Conservation (phyloP, 306 rosid genomes). For the Cicer pinnatifidum region DNA sequence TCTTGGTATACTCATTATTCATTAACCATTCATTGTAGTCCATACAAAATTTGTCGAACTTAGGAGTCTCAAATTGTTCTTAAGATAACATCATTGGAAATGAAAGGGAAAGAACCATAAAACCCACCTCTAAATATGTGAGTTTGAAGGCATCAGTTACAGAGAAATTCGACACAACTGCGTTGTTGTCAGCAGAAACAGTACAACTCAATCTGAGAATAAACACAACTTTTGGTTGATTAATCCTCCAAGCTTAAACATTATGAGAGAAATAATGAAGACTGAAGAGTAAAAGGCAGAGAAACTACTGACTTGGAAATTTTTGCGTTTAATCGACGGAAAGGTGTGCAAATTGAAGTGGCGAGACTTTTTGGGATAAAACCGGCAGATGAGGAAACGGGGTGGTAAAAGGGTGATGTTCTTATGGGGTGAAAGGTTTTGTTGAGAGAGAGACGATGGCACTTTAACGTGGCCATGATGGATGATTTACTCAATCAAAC, state of each 20-base stretch:
- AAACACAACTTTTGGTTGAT: not conserved
- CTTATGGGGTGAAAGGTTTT: conserved; percentile 41
- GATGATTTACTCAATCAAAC: conserved; percentile 4
- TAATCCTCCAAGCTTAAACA: not conserved
- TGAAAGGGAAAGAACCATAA: conserved; percentile 28
- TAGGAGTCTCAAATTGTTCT: too few relatives aligned
- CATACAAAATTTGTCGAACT: too few relatives aligned
- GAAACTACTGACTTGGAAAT: conserved; percentile 53
- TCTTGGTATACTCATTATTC: too few relatives aligned
- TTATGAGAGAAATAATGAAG: not conserved
- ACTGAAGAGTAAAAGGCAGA: conserved; percentile 15
- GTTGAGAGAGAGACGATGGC: conserved; percentile 52
- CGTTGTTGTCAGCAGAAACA: conserved; percentile 73
- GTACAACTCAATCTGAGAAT: conserved; percentile 50
- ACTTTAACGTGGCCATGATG: conserved; percentile 62
- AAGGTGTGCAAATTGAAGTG: conserved; percentile 39
- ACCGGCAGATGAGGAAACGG: conserved; percentile 41
- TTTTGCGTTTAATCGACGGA: conserved; percentile 47
- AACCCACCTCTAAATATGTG: conserved; percentile 85
- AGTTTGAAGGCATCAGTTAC: conserved; percentile 64
- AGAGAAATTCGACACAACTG: conserved; percentile 56
- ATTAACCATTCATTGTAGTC: too few relatives aligned
- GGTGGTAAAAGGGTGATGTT: conserved; percentile 25
- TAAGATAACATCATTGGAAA: too few relatives aligned
- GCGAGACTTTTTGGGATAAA: conserved; percentile 31